phyloP scores from a whole-genome alignment of 2,329 filamentous ascomycete species.

The Hypoxylon sp. region DNA sequence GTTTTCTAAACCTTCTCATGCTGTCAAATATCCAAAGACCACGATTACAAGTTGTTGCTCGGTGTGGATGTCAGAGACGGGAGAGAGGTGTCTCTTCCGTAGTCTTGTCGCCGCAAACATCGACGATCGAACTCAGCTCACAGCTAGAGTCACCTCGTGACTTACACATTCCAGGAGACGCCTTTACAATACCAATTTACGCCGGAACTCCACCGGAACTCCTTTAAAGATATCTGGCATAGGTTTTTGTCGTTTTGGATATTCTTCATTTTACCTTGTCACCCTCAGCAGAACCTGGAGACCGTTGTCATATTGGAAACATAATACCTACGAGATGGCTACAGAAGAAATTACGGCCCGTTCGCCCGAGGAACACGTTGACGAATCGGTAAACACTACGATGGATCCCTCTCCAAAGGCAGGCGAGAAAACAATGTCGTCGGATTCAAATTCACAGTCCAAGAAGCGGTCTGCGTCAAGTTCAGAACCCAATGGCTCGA shows the following conservation, averaged over 20 bases:
- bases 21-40: conserved; percentile 43
- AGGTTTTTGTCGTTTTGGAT: conserved; percentile 6
- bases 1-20: conserved; percentile 47
- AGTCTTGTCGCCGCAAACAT: conserved; percentile 45
- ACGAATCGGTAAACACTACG: conserved; percentile 41
- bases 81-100: conserved; percentile 39
- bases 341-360: conserved; percentile 47
- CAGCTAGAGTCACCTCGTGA: conserved; percentile 39
- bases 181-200: conserved; percentile 26
- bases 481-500: conserved; percentile 55
- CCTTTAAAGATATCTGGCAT: conserved; percentile 21
- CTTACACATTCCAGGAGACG: conserved; percentile 28
- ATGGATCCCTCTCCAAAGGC: conserved; percentile 42
- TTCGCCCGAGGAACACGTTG: conserved; percentile 49
- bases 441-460: conserved; percentile 43
- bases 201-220: conserved; percentile 32
- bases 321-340: conserved; percentile 42
- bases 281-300: conserved; percentile 15
- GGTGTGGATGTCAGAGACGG: conserved; percentile 46
- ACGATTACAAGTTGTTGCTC: conserved; percentile 46
- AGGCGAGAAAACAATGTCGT: conserved; percentile 28
- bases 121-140: conserved; percentile 37
- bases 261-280: conserved; percentile 24
- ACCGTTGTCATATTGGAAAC: conserved; percentile 29
- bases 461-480: conserved; percentile 55